Base-by-base conservation (phyloP, 2,329 filamentous ascomycete species). In the Endocalyx cinctus region DNA sequence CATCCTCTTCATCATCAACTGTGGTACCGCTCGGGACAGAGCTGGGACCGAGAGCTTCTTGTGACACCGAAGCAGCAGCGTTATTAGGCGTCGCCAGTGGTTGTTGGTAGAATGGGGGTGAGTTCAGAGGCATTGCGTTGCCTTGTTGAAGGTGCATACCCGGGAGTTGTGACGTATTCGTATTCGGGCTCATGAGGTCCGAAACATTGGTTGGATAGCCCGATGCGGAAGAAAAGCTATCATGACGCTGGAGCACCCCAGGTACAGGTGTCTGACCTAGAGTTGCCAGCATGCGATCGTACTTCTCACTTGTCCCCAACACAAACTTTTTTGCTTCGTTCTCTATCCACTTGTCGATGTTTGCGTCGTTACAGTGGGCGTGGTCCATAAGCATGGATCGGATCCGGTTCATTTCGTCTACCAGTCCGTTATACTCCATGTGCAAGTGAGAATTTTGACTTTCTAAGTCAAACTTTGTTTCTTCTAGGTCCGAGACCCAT, bases 301-400 rank as follows among this genome's bases (percentile, higher is more conserved):
- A 55, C 8, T 48, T 45, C 31, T 59, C 51, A 25, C 55, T 46
- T 5, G 53, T 43, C 8, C 46, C 51, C 18, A 64, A 52, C 5
- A 73, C 69, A 35, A 70, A 71, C n/a, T 55, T 61, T 29, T 58
- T 62, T 3, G 72, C 72, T 49, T 74, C 69, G 34, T 62, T 69
- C 31, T 71, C 62, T 25, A 77, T 59, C 72, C 72, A 77, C 14
- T 59, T 55, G 38, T 73, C 58, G 44, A 77, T 76, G 35, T 72
- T 71, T 11, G 59, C 46, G 35, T 76, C 70, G 38, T 70, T 64
- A 54, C 73, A 77, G 31, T 50, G 54, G 10, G 69, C 68, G 39
- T 77, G 73, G 6, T 51, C 47, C 69, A 77, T 74, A 23, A 77
- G 58, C 28, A 66, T 51, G 17, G 66, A 66, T 48, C 74, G 71